Conservation (phyloP, 2,329 filamentous ascomycete genomes). For the Fusarium neocosmosporiellum region DNA sequence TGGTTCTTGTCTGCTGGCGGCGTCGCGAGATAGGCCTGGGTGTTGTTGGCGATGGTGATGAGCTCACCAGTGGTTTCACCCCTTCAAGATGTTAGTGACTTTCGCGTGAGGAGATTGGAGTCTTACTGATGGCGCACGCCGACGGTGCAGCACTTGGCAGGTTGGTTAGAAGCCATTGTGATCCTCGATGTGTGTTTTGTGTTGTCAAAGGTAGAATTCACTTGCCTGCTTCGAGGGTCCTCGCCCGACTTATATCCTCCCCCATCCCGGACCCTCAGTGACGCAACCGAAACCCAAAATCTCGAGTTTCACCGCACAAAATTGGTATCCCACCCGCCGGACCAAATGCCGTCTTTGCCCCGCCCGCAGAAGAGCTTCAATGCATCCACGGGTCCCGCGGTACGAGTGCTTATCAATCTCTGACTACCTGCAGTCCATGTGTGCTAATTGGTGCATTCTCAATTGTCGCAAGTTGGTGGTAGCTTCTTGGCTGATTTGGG, state of each 20-base stretch:
- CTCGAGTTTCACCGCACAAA: slow-evolving; percentile 5
- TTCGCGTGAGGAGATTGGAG: not conserved
- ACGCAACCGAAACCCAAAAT: slow-evolving; percentile 31
- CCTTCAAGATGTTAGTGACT: slow-evolving; percentile 45
- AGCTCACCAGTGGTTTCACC: slow-evolving; percentile 60
- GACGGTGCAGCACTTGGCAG: slow-evolving; percentile 63
- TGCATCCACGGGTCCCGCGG: not conserved
- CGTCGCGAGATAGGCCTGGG: slow-evolving; percentile 63
- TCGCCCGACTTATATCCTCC: slow-evolving; percentile 24
- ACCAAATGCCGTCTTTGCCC: slow-evolving; percentile 20
- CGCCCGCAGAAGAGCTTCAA: slow-evolving; percentile 1
- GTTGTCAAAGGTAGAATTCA: not conserved
- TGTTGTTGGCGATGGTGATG: slow-evolving; percentile 57
- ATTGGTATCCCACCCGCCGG: not conserved
- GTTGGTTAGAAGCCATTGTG: slow-evolving; percentile 65
- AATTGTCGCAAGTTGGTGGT: not conserved
- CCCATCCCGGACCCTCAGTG: slow-evolving; percentile 24
- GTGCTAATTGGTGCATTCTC: slow-evolving; percentile 5
- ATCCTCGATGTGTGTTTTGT: not conserved
- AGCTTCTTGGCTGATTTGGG: not conserved
- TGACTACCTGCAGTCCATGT: not conserved
- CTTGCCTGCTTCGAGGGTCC: not conserved
- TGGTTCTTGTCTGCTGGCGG: slow-evolving; percentile 48
- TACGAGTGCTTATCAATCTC: slow-evolving; percentile 24
- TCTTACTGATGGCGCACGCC: slow-evolving; percentile 66